Conservation (phyloP, 2,329 filamentous ascomycete species). For the Saccharata proteae region DNA sequence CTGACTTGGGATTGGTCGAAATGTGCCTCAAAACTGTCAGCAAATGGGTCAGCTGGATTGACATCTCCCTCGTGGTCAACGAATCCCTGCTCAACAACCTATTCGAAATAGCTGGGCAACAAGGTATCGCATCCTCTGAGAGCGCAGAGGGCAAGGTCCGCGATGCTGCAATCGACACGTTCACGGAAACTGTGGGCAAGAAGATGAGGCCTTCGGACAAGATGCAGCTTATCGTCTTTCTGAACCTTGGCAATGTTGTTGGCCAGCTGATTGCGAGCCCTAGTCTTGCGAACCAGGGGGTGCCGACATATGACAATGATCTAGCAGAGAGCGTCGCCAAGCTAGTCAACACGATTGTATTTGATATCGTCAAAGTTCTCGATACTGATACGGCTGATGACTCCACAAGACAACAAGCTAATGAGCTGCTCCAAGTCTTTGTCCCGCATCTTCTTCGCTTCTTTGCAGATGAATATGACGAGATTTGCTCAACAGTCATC, state of each 20-base stretch:
- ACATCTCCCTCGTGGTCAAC: slow-evolving; percentile 88
- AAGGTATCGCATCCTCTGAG: slow-evolving; percentile 44
- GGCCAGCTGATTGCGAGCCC: slow-evolving; percentile 76
- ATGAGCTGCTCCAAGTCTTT: slow-evolving; percentile 71
- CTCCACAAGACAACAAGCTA: slow-evolving; percentile 59
- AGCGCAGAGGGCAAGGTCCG: slow-evolving; percentile 60
- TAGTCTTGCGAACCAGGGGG: slow-evolving; percentile 64
- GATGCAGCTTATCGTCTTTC: slow-evolving; percentile 81
- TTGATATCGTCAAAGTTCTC: slow-evolving; percentile 76
- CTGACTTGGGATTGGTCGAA: slow-evolving; percentile 62
- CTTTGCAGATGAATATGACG: slow-evolving; percentile 96
- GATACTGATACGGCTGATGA: slow-evolving; percentile 55
- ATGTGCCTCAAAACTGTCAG: slow-evolving; percentile 85
- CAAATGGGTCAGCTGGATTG: slow-evolving; percentile 98
- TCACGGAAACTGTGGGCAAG: slow-evolving; percentile 93
- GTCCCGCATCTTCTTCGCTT: slow-evolving; percentile 81
- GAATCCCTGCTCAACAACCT: slow-evolving; percentile 65
- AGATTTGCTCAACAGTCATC: slow-evolving; percentile 93
- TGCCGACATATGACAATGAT: slow-evolving; percentile 85
- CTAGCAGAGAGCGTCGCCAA: slow-evolving; percentile 91
- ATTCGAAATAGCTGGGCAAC: slow-evolving; percentile 74
- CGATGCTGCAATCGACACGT: slow-evolving; percentile 83
- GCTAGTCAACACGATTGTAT: slow-evolving; percentile 79
- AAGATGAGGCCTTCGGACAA: slow-evolving; percentile 95
- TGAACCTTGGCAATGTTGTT: slow-evolving; percentile 78